Evolutionary conservation across 2,329 filamentous ascomycete species (phyloP).

Genomic region (Aphanoascus verrucosus): DNA sequence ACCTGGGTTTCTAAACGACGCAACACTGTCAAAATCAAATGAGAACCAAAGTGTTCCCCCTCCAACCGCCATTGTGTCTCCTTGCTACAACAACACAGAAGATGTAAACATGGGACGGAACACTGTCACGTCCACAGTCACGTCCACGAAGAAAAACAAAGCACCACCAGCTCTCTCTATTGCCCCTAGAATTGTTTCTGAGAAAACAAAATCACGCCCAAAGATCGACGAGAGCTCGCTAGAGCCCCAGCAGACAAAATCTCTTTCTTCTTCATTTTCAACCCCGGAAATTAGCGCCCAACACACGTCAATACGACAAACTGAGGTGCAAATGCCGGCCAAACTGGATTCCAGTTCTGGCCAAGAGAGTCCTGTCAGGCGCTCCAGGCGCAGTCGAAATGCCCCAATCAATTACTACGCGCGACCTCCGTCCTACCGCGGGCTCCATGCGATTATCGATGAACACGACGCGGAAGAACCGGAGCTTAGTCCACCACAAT

Average conservation of each 20-base stretch:
- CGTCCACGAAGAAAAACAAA: neutral
- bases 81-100: neutral
- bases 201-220: neutral
- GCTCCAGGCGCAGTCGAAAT: constrained; percentile 22
- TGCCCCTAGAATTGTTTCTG: neutral
- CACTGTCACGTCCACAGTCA: neutral
- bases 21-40: neutral
- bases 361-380: constrained; percentile 7
- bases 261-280: neutral
- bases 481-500: neutral
- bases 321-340: constrained; percentile 5
- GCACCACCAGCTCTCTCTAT: neutral
- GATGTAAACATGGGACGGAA: neutral
- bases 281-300: neutral
- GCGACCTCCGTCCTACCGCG: neutral
- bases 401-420: constrained; percentile 27
- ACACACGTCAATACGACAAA: neutral
- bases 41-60: neutral
- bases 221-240: neutral
- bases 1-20: neutral
- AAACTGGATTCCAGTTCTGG: constrained; percentile 11
- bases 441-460: neutral
- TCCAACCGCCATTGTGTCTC: neutral
- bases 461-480: constrained; percentile 10
- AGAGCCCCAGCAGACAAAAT: neutral